Evolutionary conservation across 106 monocot species (phyloP), one percentile per base, ranked within the genome.

Genomic region (Xerophyta viscosa): DNA sequence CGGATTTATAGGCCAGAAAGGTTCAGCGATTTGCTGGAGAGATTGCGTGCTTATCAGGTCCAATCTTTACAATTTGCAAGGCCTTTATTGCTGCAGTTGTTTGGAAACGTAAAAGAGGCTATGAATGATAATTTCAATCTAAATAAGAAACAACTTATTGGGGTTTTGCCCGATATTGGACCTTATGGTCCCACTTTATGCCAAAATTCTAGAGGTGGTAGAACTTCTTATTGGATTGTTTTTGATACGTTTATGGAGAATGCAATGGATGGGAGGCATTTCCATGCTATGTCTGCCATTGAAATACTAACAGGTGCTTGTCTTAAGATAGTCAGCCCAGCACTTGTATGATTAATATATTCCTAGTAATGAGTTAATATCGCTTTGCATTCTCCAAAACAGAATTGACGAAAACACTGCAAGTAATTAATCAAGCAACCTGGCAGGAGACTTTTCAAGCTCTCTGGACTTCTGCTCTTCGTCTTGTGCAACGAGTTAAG

Each of bases 371-470:
- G n/a, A n/a, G n/a, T n/a, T n/a, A n/a, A n/a, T n/a, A n/a, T n/a
- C n/a, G n/a, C n/a, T n/a, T n/a, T n/a, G n/a, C n/a, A n/a, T 11
- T 5, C 5, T 33, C 5, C 11, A 6, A 54, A 55, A 25, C 75
- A 94, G 94, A 81, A 54, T 41, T 88, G 67, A 81, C 64, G 12
- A 88, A 65, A 67, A 72, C 81, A 41, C 77, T 84, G 29, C 84
- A 84, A 78, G 66, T 81, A 33, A 43, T 79, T 52, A 94, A 94
- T 53, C 72, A 75, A 46, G 88, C 94, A 20, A 84, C 69, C 62
- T 94, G 94, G 94, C 94, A 88, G 52, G 94, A 94, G 37, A 88
- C 94, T 12, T 94, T 94, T 70, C 74, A 73, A 68, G 84, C 84
- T 67, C 72, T 94, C 24, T 94, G 94, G 94, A 27, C 88, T 69